Conservation (phyloP, 495 filamentous ascomycete species). For the Geopyxis carbonaria region DNA sequence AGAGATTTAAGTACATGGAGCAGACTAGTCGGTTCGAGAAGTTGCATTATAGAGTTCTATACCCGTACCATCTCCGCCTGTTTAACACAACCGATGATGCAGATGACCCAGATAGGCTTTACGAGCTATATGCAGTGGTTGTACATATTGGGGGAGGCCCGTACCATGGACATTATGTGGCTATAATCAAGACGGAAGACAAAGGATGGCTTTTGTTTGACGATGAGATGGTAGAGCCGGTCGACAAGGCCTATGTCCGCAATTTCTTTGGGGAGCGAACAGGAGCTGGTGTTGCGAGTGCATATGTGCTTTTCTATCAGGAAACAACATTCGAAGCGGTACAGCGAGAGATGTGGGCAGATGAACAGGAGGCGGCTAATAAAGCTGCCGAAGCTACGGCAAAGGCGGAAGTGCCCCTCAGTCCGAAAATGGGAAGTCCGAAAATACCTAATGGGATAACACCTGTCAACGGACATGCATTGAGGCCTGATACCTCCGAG, state of each 20-base stretch:
- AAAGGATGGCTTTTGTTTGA: conserved; percentile 92
- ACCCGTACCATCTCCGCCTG: conserved; percentile 85
- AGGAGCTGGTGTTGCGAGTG: conserved; percentile 74
- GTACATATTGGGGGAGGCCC: conserved; percentile 97
- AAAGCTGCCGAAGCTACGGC: conserved; percentile 36
- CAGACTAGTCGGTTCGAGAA: conserved; percentile 87
- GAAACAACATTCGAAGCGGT: conserved; percentile 87
- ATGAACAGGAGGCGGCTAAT: conserved; percentile 56
- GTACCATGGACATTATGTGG: conserved; percentile 94
- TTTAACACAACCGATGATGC: conserved; percentile 98
- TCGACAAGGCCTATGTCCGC: conserved; percentile 88
- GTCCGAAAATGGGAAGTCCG: conserved; percentile 10
- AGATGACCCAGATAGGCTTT: conserved; percentile 83
- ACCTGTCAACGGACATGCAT: conserved; percentile 11
- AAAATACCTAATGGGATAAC: conserved; percentile 15
- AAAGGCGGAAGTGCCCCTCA: conserved; percentile 26
- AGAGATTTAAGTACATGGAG: conserved; percentile 95
- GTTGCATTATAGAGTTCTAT: conserved; percentile 90
- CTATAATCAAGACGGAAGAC: conserved; percentile 94
- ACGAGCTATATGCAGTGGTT: conserved; percentile 96
- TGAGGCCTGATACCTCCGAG: background rate
- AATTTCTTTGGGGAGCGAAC: conserved; percentile 95
- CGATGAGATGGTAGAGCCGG: conserved; percentile 95
- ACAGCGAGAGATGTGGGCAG: conserved; percentile 37
- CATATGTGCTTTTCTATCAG: conserved; percentile 95